Evolutionary conservation across 306 rosid genomes (phyloP).

Genomic region (Delonix regia): DNA sequence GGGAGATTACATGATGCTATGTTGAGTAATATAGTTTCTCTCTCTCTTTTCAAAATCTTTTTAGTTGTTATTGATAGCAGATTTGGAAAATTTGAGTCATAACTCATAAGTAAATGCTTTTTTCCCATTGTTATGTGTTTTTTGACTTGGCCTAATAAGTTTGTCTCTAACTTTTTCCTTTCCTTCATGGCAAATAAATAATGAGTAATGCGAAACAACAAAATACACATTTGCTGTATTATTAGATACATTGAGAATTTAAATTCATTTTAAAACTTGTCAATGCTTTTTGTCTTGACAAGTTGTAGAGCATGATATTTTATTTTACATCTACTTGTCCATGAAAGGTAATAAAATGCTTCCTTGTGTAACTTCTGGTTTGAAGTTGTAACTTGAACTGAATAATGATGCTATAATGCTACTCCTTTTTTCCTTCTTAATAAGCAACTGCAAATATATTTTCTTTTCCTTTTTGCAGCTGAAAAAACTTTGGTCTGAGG

Average conservation of each 20-base stretch:
- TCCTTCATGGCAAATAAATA: slow-evolving; percentile 14
- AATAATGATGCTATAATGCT: slow-evolving; percentile 22
- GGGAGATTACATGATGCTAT: slow-evolving; percentile 14
- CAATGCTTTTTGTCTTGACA: slow-evolving; percentile 2
- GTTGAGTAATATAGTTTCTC: background rate
- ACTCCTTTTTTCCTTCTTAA: slow-evolving; percentile 29
- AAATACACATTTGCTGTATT: background rate
- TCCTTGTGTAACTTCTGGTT: slow-evolving; percentile 16
- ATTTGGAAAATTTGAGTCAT: background rate
- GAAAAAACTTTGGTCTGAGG: slow-evolving; percentile 72
- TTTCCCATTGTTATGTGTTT: background rate
- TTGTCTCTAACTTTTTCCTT: slow-evolving; percentile 4
- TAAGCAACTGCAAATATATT: background rate
- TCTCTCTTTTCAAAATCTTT: slow-evolving; percentile 4
- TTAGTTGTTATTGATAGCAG: background rate
- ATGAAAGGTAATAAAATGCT: slow-evolving; percentile 8
- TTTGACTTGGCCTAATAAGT: slow-evolving; percentile 12
- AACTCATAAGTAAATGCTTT: background rate
- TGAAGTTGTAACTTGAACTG: slow-evolving; percentile 14
- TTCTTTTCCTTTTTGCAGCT: background rate
- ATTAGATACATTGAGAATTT: background rate
- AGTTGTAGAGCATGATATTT: slow-evolving; percentile 13
- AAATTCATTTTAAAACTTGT: slow-evolving; percentile 3
- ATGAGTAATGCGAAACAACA: background rate
- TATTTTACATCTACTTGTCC: slow-evolving; percentile 13